These are phyloP conservation scores for Cichorium intybus DNA, from an alignment of 140 eudicot genomes.

Conservation along the genomic window DNA sequence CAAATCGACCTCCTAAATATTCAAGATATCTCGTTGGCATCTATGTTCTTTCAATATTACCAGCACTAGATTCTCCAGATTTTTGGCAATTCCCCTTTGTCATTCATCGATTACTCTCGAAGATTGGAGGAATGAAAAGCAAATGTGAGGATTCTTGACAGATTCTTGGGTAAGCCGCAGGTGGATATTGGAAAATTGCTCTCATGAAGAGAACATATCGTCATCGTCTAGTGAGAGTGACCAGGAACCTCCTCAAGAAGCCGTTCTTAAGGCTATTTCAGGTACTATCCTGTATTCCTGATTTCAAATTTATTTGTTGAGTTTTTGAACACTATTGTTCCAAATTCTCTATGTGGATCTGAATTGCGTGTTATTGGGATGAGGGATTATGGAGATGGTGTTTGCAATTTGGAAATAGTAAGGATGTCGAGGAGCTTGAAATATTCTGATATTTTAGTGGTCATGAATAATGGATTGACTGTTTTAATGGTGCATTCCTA, in stretches of 20 bases:
- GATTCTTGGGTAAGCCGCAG: too few relatives aligned
- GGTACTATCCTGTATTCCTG: conserved; percentile 34
- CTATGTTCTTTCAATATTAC: too few relatives aligned
- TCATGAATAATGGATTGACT: not conserved
- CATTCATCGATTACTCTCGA: too few relatives aligned
- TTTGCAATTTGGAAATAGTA: not conserved
- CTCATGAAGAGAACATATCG: conserved; percentile 28
- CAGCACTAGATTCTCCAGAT: too few relatives aligned
- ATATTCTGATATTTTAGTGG: not conserved
- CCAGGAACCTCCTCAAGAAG: conserved; percentile 94
- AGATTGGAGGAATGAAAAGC: too few relatives aligned
- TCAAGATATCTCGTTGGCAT: too few relatives aligned
- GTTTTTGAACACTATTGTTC: not conserved
- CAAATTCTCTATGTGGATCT: not conserved
- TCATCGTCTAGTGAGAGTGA: conserved; percentile 36
- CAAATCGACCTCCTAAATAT: too few relatives aligned
- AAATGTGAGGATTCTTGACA: too few relatives aligned
- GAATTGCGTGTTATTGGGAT: not conserved
- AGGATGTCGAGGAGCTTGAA: not conserved
- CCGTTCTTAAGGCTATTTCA: conserved; percentile 91
- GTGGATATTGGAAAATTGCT: too few relatives aligned
- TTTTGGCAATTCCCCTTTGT: too few relatives aligned
- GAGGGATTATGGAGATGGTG: not conserved
- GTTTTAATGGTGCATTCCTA: not conserved
- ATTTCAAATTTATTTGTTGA: not conserved